Percentiles rank a stretch among this genome's conserved stretches.
phyloP scores from a whole-genome alignment of 2,329 filamentous ascomycete genomes.

The Eutypa lata region DNA sequence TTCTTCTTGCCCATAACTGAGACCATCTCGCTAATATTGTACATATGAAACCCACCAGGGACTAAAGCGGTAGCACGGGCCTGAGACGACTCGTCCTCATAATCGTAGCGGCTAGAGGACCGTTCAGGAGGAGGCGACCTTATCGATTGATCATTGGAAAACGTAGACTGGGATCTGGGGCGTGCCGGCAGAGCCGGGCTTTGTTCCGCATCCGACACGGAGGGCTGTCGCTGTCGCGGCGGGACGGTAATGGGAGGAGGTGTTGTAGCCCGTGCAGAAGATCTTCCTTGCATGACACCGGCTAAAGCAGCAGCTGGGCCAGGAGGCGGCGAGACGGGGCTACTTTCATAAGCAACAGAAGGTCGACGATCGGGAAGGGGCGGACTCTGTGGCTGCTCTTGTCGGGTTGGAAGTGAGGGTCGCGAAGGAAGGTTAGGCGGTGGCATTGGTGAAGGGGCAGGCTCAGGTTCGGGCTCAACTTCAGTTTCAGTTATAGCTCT shows the following conservation, averaged over 20 bases:
- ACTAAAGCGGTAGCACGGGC: slow-evolving; percentile 50
- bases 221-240: slow-evolving; percentile 54
- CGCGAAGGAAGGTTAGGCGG: slow-evolving; percentile 37
- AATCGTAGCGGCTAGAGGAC: slow-evolving; percentile 35
- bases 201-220: slow-evolving; percentile 65
- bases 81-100: slow-evolving; percentile 26
- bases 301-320: slow-evolving; percentile 53
- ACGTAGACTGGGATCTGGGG: slow-evolving; percentile 21
- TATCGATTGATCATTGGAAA: slow-evolving; percentile 19
- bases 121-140: slow-evolving; percentile 24
- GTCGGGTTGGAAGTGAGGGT: slow-evolving; percentile 32
- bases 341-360: slow-evolving; percentile 21
- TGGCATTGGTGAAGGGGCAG: slow-evolving; percentile 27
- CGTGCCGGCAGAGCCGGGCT: slow-evolving; percentile 38
- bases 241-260: slow-evolving; percentile 50
- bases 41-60: slow-evolving; percentile 85
- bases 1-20: slow-evolving; percentile 96
- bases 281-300: slow-evolving; percentile 49
- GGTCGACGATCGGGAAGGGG: slow-evolving; percentile 35
- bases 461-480: slow-evolving; percentile 25
- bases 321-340: slow-evolving; percentile 35
- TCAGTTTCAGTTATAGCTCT: slow-evolving; percentile 19
- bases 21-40: slow-evolving; percentile 96
- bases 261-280: slow-evolving; percentile 39
- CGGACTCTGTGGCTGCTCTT: slow-evolving; percentile 35